These are phyloP conservation scores for Nicotiana otophora DNA, from an alignment of 257 asterid genomes.

Conservation along the genomic window DNA sequence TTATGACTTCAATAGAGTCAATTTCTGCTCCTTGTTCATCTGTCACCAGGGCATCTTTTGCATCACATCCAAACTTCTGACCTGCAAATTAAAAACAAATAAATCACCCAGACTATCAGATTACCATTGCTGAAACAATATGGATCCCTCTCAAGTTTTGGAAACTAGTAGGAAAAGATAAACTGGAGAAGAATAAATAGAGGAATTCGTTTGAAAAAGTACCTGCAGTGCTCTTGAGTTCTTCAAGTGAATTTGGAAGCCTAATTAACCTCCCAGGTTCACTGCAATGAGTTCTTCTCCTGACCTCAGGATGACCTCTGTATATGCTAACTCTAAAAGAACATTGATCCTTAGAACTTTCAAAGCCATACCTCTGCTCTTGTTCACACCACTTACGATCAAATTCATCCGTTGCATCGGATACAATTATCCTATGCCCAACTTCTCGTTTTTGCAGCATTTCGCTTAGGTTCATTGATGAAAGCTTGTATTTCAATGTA, in stretches of 20 bases:
- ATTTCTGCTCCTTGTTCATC: slow-evolving; percentile 77
- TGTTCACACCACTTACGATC: slow-evolving; percentile 18
- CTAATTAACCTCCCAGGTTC: slow-evolving; percentile 68
- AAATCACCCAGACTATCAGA: background rate
- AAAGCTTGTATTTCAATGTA: slow-evolving; percentile 23
- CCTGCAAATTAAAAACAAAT: slow-evolving; percentile 38
- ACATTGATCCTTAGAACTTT: slow-evolving; percentile 9
- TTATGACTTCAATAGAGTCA: slow-evolving; percentile 75
- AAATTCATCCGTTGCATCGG: slow-evolving; percentile 18
- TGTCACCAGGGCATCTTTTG: slow-evolving; percentile 44
- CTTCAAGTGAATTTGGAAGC: slow-evolving; percentile 45
- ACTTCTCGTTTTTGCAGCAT: slow-evolving; percentile 51
- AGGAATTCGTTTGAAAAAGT: background rate
- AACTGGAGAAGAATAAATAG: background rate
- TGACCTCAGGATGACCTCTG: slow-evolving; percentile 54
- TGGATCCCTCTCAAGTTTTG: too few species aligned
- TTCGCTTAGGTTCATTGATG: slow-evolving; percentile 33
- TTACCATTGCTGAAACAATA: too few species aligned
- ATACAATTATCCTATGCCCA: slow-evolving; percentile 48
- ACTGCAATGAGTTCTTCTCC: slow-evolving; percentile 35
- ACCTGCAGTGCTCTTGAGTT: slow-evolving; percentile 75
- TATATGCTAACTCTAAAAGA: slow-evolving; percentile 62
- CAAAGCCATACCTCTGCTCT: slow-evolving; percentile 7
- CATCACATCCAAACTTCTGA: slow-evolving; percentile 73
- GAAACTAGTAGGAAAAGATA: background rate